Evolutionary conservation across 2,329 filamentous ascomycete species (phyloP), one percentile per base, ranked within the genome.

Genomic region (Aotearoamyces nothofagi): DNA sequence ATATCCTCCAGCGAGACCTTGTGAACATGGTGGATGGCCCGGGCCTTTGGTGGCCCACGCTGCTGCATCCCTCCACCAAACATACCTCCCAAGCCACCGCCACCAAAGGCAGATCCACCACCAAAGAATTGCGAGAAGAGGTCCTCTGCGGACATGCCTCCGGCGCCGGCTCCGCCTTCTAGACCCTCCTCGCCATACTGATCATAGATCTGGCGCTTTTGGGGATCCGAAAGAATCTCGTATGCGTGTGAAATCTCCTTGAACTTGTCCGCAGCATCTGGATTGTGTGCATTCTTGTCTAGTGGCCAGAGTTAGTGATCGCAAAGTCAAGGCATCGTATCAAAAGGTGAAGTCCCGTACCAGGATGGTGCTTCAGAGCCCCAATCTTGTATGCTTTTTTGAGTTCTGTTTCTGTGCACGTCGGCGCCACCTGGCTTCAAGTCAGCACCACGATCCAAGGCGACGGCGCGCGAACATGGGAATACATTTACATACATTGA

Each of bases 281-380:
- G 84, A 63, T 92, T 92, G 63, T 90, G 74, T 40, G 78, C 73
- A 58, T 98, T 98, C 69, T 98, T 98, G 59, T 98, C 87, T 92
- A 43, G 20, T 32, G 10, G 7, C 7, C 5, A 14, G 10, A 11
- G 24, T 44, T 34, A 48, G 30, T 29, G 11, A 17, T 11, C 26
- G n/a, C 26, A 22, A 19, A 27, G 27, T 15, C 22, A 22, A 26
- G 22, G 16, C 36, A 15, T 27, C 13, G 29, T n/a, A n/a, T n/a
- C n/a, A n/a, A n/a, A n/a, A n/a, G n/a, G n/a, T n/a, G n/a, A n/a
- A n/a, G n/a, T n/a, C n/a, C n/a, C 10, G 41, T 68, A 82, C 78
- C 78, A 51, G 82, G 82, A 50, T 92, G 82, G 54, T 76, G 78
- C 58, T 87, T 90, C 36, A 90, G 59, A 17, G 82, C 82, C 43